These are phyloP conservation scores for Pseudevernia furfuracea DNA, from an alignment of 495 filamentous ascomycete genomes.

Conservation along the genomic window DNA sequence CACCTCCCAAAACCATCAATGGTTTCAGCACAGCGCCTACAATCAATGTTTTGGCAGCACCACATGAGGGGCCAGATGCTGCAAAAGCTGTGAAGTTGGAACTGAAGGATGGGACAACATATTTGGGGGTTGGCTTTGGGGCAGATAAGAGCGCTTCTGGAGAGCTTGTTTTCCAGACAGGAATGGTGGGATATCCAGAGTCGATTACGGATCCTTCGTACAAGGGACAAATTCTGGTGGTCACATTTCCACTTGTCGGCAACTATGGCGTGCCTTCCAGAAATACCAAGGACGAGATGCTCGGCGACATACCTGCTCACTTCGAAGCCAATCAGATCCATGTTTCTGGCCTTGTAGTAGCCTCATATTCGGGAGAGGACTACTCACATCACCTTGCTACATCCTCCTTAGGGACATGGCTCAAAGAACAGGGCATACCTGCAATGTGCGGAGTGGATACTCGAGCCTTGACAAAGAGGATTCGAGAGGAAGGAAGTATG, in stretches of 20 bases:
- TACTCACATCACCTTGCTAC: constrained; percentile 87
- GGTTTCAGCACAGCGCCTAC: not conserved
- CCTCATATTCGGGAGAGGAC: constrained; percentile 86
- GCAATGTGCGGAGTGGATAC: constrained; percentile 96
- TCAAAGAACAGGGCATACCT: constrained; percentile 92
- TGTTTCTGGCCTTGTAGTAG: constrained; percentile 80
- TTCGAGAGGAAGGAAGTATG: constrained; percentile 92
- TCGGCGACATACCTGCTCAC: constrained; percentile 76
- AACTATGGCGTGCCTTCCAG: constrained; percentile 93
- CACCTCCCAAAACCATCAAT: not conserved
- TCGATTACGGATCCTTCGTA: constrained; percentile 90
- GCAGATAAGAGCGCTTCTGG: constrained; percentile 85
- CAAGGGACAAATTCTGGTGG: constrained; percentile 81
- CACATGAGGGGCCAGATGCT: constrained; percentile 26
- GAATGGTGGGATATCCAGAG: constrained; percentile 98
- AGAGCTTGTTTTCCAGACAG: constrained; percentile 98
- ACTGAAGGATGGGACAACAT: constrained; percentile 78
- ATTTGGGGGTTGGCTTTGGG: constrained; percentile 92
- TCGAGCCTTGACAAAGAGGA: constrained; percentile 84
- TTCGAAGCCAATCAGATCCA: constrained; percentile 91
- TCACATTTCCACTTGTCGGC: constrained; percentile 84
- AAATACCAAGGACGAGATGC: constrained; percentile 69
- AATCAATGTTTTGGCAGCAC: not conserved
- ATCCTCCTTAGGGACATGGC: constrained; percentile 86
- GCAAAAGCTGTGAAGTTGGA: constrained; percentile 70